phyloP scores from a whole-genome alignment of 1,284 basidiomycete species.

The Ustilago sp. region DNA sequence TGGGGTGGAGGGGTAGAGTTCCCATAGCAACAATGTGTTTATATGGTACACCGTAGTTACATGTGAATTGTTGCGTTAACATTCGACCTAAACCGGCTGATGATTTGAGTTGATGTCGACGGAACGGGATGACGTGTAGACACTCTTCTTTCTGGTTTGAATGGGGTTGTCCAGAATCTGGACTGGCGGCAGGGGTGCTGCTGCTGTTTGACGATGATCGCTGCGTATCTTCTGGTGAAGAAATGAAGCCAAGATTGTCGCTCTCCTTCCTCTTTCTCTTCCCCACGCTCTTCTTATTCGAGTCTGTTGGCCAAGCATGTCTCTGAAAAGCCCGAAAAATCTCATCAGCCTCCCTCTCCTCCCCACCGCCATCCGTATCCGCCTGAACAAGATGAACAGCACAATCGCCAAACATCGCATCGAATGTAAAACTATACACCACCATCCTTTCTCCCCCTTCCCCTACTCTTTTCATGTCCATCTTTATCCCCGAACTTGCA shows the following conservation, averaged over 20 bases:
- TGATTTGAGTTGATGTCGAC: conserved; percentile 36
- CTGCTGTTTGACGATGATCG: not conserved
- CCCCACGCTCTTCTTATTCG: not conserved
- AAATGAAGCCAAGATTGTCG: not conserved
- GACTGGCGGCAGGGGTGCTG: not conserved
- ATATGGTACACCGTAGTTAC: conserved; percentile 55
- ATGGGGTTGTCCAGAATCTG: not conserved
- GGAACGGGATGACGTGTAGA: conserved; percentile 28
- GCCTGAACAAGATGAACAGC: conserved; percentile 44
- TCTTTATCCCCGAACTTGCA: conserved; percentile 12
- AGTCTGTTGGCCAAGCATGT: conserved; percentile 23
- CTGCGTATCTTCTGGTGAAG: not conserved
- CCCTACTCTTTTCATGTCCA: conserved; percentile 2
- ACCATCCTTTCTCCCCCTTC: conserved; percentile 8
- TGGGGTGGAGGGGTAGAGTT: conserved; percentile 21
- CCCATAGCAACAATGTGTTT: conserved; percentile 52
- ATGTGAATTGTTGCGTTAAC: conserved; percentile 57
- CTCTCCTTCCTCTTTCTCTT: not conserved
- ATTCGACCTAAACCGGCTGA: conserved; percentile 27
- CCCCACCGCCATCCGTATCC: conserved; percentile 15
- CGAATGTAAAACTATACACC: conserved; percentile 31
- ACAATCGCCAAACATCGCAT: conserved; percentile 34
- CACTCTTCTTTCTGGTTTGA: too few species aligned
- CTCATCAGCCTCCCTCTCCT: conserved; percentile 24
- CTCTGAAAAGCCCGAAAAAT: conserved; percentile 33